phyloP scores from a whole-genome alignment of 108 stramenopile species.

The Pseudonitzschia delicatissima region DNA sequence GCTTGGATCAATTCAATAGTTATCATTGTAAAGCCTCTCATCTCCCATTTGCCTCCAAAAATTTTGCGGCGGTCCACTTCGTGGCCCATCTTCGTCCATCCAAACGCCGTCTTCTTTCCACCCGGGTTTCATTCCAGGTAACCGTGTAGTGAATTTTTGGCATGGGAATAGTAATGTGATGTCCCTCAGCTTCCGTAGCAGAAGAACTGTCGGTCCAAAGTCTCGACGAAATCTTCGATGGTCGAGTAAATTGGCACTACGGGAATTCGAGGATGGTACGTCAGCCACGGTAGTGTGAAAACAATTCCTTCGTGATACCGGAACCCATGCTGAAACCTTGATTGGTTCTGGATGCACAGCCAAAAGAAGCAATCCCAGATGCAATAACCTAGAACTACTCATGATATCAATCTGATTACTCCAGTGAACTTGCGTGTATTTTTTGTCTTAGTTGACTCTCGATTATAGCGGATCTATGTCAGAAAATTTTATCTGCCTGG shows the following conservation, averaged over 20 bases:
- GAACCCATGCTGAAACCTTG: constrained; percentile 2
- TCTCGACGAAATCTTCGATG: not conserved
- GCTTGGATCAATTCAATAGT: not conserved
- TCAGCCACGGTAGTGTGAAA: not conserved
- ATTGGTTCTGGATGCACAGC: not conserved
- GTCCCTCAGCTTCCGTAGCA: not conserved
- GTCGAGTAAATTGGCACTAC: not conserved
- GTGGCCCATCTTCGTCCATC: constrained; percentile 4
- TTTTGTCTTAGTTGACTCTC: too few relatives aligned
- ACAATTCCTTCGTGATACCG: not conserved
- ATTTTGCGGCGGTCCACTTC: constrained; percentile 6
- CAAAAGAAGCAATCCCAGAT: not conserved
- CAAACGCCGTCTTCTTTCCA: constrained; percentile 9
- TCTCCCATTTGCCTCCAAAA: constrained; percentile 3
- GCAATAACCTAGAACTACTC: too few relatives aligned
- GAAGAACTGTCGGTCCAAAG: not conserved
- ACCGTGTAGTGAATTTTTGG: not conserved
- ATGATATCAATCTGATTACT: too few relatives aligned
- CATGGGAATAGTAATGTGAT: not conserved
- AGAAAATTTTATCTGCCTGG: too few relatives aligned
- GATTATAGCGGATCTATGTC: too few relatives aligned
- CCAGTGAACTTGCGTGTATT: too few relatives aligned
- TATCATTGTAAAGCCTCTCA: not conserved
- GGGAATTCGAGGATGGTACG: not conserved
- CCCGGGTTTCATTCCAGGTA: not conserved